Conservation (phyloP, 2,329 filamentous ascomycete genomes). For the Colletotrichum ledebouriae region DNA sequence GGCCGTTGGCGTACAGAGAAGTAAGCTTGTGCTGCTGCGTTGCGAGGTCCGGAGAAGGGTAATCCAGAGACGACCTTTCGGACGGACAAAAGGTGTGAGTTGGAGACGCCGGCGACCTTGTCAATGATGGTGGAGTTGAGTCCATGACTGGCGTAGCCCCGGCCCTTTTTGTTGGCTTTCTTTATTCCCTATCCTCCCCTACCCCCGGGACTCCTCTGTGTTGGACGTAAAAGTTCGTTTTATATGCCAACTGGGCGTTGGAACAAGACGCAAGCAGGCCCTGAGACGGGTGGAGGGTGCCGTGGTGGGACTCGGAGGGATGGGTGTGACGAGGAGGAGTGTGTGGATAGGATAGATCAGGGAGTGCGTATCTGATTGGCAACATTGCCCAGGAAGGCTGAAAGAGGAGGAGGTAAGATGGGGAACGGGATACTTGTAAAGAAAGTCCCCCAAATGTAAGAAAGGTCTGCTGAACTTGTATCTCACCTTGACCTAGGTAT, state of each 20-base stretch:
- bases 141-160: slow-evolving; percentile 57
- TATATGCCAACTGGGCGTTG: slow-evolving; percentile 40
- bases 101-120: slow-evolving; percentile 59
- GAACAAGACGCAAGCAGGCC: slow-evolving; percentile 27
- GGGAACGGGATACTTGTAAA: slow-evolving; percentile 29
- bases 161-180: slow-evolving; percentile 24
- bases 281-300: slow-evolving; percentile 22
- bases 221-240: slow-evolving; percentile 34
- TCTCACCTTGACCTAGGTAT: slow-evolving; percentile 5
- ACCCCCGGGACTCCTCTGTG: background rate
- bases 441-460: slow-evolving; percentile 15
- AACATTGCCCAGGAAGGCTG: slow-evolving; percentile 38
- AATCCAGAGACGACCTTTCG: slow-evolving; percentile 57
- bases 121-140: slow-evolving; percentile 62
- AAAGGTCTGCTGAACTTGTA: background rate
- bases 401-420: slow-evolving; percentile 30
- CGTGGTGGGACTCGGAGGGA: slow-evolving; percentile 23
- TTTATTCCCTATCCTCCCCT: slow-evolving; percentile 21
- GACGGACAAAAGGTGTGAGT: slow-evolving; percentile 60
- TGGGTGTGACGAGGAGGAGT: slow-evolving; percentile 37
- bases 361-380: slow-evolving; percentile 34
- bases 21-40: slow-evolving; percentile 60
- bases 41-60: slow-evolving; percentile 60
- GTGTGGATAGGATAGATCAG: slow-evolving; percentile 36
- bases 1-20: slow-evolving; percentile 55